These are phyloP conservation scores for Fusarium equiseti DNA, from an alignment of 2,329 filamentous ascomycete genomes.

Conservation along the genomic window DNA sequence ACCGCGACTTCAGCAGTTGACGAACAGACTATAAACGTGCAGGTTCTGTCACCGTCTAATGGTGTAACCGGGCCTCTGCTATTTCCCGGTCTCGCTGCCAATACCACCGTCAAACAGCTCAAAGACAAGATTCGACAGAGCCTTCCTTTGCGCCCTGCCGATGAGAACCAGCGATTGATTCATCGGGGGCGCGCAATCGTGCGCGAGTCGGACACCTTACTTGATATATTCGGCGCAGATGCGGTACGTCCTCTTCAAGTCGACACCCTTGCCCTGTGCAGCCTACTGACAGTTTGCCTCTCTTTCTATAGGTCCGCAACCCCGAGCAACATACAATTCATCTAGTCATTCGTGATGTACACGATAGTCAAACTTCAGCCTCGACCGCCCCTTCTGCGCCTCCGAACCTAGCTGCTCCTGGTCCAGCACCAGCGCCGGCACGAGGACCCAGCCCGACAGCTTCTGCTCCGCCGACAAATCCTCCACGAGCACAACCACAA, in stretches of 20 bases:
- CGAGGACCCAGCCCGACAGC: constrained; percentile 48
- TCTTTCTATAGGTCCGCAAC: constrained; percentile 54
- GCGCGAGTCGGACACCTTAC: constrained; percentile 67
- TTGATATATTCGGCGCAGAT: constrained; percentile 68
- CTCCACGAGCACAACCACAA: constrained; percentile 40
- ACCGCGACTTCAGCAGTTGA: constrained; percentile 43
- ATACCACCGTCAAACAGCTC: constrained; percentile 67
- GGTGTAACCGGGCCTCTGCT: constrained; percentile 64
- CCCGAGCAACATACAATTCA: constrained; percentile 65
- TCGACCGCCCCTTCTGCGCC: constrained; percentile 38
- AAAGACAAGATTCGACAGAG: constrained; percentile 69
- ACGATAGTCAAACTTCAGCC: constrained; percentile 48
- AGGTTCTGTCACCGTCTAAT: constrained; percentile 70
- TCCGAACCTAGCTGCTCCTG: constrained; percentile 11
- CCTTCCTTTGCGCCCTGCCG: constrained; percentile 62
- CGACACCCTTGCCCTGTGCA: constrained; percentile 10
- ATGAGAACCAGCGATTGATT: constrained; percentile 70
- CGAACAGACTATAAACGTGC: constrained; percentile 63
- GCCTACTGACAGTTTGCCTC: constrained; percentile 39
- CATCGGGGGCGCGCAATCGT: constrained; percentile 68
- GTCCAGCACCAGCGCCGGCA: constrained; percentile 27
- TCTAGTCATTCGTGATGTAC: constrained; percentile 61
- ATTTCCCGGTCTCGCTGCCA: constrained; percentile 62
- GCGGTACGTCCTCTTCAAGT: constrained; percentile 53
- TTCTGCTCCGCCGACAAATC: constrained; percentile 40